phyloP scores from a whole-genome alignment of 2,329 filamentous ascomycete genomes.

The Aplosporella prunicola region DNA sequence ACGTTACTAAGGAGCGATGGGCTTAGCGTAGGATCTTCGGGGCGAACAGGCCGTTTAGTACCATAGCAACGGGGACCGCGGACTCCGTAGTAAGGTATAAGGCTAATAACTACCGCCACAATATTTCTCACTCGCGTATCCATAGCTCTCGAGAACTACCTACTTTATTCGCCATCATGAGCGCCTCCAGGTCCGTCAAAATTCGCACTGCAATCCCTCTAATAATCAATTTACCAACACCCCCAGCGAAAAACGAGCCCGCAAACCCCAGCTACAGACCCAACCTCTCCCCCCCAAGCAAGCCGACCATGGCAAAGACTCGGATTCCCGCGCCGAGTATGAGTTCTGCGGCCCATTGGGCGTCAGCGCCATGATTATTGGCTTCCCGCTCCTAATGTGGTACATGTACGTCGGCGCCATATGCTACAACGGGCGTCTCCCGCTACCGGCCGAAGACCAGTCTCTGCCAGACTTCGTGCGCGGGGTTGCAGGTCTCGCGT shows the following conservation, averaged over 20 bases:
- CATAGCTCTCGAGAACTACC: neutral
- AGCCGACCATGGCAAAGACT: neutral
- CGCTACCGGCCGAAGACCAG: conserved; percentile 56
- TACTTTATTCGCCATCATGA: neutral
- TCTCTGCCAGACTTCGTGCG: conserved; percentile 60
- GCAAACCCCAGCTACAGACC: neutral
- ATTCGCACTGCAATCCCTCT: neutral
- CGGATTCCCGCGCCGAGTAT: conserved; percentile 29
- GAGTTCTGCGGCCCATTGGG: conserved; percentile 85
- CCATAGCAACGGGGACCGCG: conserved; percentile 1
- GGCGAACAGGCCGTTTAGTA: too few species aligned
- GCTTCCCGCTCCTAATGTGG: conserved; percentile 93
- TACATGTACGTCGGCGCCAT: conserved; percentile 98
- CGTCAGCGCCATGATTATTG: conserved; percentile 77
- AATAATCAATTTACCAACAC: neutral
- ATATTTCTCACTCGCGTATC: neutral
- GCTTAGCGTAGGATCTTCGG: too few species aligned
- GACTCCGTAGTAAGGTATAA: conserved; percentile 3
- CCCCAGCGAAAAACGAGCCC: neutral
- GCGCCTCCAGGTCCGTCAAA: neutral
- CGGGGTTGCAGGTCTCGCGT: conserved; percentile 63
- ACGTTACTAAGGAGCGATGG: too few species aligned
- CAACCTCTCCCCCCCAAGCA: too few species aligned
- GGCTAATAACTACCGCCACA: neutral
- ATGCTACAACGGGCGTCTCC: conserved; percentile 81